Conservation (phyloP, 148 eudicot species). For the Rhododendron kiyosumense region DNA sequence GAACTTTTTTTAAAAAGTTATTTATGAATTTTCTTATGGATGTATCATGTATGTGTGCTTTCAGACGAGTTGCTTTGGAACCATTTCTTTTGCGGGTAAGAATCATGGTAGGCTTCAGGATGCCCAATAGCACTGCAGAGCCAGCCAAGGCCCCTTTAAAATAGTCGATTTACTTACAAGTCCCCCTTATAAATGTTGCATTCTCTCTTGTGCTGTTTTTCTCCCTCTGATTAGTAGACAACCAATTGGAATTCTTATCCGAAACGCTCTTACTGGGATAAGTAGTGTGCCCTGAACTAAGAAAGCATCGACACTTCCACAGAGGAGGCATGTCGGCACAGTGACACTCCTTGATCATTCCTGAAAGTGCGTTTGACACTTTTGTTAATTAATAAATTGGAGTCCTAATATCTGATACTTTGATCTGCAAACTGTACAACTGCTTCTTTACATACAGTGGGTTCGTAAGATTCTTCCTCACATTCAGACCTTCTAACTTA, state of each 20-base stretch:
- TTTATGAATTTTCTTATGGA: not conserved
- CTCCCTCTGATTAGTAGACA: not conserved
- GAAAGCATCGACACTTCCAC: not conserved
- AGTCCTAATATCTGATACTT: not conserved
- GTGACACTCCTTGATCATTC: not conserved
- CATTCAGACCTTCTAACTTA: too few species aligned
- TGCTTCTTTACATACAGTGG: not conserved
- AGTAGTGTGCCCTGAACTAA: not conserved
- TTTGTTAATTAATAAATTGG: too few species aligned
- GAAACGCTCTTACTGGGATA: not conserved
- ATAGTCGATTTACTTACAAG: not conserved
- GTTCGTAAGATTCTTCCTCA: too few species aligned
- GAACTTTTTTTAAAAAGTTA: not conserved
- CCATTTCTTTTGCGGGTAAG: not conserved
- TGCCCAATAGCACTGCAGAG: not conserved
- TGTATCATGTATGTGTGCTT: not conserved
- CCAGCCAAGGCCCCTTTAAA: not conserved
- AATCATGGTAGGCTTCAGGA: not conserved
- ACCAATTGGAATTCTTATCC: not conserved
- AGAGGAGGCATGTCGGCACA: not conserved
- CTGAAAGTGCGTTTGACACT: not conserved
- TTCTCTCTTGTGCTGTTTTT: not conserved
- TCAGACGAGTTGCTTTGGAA: not conserved
- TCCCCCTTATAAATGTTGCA: not conserved
- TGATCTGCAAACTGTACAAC: too few species aligned